Base-by-base conservation (phyloP, 106 monocot genomes). In the Hemerocallis citrina region DNA sequence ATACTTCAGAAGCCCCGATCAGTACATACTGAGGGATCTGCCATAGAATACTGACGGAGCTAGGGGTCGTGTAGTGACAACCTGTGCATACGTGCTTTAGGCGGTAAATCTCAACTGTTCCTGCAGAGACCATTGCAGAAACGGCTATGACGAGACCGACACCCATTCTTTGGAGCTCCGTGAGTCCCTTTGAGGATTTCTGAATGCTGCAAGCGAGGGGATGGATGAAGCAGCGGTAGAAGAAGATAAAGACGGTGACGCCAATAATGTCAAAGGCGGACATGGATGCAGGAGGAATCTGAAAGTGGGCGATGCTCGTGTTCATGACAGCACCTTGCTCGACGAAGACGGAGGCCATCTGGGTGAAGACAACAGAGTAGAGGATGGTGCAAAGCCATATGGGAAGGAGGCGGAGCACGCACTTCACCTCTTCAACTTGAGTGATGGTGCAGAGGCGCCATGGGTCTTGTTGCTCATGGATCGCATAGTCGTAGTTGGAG, bases 291-390 rank as follows among this genome's bases (percentile, higher is more conserved):
- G 79, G 43, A 0, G 79, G 79, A 14, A 79, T 52, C 21, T 50
- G 34, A 40, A 74, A 73, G 20, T 50, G 47, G 8, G 47, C 64
- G 20, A 75, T 3, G 30, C 15, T 48, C 5, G 30, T 61, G 59
- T 56, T 25, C 79, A 80, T 80, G 38, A 38, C 69, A 5, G 67
- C 42, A 1, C 79, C 79, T 56, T 79, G 79, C 41, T 79, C 79
- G 9, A 73, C 68, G 24, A 79, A 68, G 8, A 74, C 34, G 7
- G 73, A 79, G 6, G 64, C 31, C 45, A 73, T 64, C 20, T 79
- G 79, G 0, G 68, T 59, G 52, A 61, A 64, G 32, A 65, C 69
- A 0, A 68, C 49, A 5, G 68, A 63, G 54, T 62, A 79, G 56
- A 74, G 29, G 41, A 79, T 69, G 34, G 66, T 63, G 43, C 73